Base-by-base conservation (phyloP, 2,329 filamentous ascomycete species). In the Venturiaceae sp. region DNA sequence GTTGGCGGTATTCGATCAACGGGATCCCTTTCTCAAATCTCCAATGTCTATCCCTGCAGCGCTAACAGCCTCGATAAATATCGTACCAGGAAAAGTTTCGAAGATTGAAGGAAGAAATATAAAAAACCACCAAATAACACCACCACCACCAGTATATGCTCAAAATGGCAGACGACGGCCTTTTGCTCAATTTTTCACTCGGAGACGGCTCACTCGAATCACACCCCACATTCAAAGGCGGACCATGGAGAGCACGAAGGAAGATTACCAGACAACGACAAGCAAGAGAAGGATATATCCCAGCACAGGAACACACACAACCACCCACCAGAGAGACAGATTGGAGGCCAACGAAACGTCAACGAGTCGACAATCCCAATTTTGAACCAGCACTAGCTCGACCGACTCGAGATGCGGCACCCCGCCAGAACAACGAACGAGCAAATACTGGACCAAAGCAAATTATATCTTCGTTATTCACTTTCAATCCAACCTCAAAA, bases 111-210 rank as follows among this genome's bases (percentile, higher is more conserved):
- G 13, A 19, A 11, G 8, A 7, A n/a, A 14, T n/a, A 16, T n/a
- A 30, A 30, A 6, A 23, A n/a, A n/a, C 44, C 21, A 28, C n/a
- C 5, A 4, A 13, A 7, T 16, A 11, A n/a, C 5, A 9, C 19
- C 44, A 23, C 23, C 44, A n/a, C 44, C 23, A n/a, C 44, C n/a
- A 28, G 16, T n/a, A n/a, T n/a, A 30, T 50, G 19, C 14, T 26
- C 30, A 53, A 53, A 8, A 96, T 97, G 92, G 89, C 89, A 55
- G 92, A 97, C 77, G 89, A 95, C 84, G 91, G 91, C 65, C 88
- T 99, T 83, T 82, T 96, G 59, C 78, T 97, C 69, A 97, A 97
- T 67, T 96, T 97, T 70, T 85, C 90, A 66, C 77, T 96, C 59
- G 81, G 83, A 30, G 84, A 89, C 61, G 81, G 77, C 19, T 81